These are phyloP conservation scores for Phytophthora pluvialis DNA, from an alignment of 352 stramenopile genomes.

Conservation along the genomic window DNA sequence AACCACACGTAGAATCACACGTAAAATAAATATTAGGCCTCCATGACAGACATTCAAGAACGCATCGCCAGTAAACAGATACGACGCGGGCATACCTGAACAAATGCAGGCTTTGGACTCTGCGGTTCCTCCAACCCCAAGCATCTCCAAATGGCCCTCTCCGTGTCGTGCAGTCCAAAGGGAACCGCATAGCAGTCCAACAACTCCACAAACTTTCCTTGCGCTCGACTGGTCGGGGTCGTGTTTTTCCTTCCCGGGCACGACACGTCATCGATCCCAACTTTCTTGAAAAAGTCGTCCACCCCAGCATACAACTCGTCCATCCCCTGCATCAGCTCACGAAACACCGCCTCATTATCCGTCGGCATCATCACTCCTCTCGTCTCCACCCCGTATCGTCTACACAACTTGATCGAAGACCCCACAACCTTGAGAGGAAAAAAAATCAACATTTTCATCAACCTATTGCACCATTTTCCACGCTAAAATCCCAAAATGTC, in stretches of 20 bases:
- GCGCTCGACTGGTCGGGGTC: conserved; percentile 10
- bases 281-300: conserved; percentile 26
- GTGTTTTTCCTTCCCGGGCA: conserved; percentile 31
- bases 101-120: conserved; percentile 25
- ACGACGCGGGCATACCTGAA: conserved; percentile 12
- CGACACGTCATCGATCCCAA: conserved; percentile 22
- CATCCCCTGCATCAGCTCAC: conserved; percentile 18
- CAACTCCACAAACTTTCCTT: conserved; percentile 33
- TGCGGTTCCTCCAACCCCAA: conserved; percentile 24
- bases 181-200: conserved; percentile 30
- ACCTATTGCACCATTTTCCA: no score
- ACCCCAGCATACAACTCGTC: conserved; percentile 24
- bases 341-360: conserved; percentile 28
- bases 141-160: conserved; percentile 25
- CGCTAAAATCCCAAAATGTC: not conserved
- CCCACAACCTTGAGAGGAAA: conserved; percentile 20
- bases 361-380: conserved; percentile 23
- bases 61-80: not conserved
- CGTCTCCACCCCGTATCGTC: conserved; percentile 14
- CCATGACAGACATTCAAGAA: no score
- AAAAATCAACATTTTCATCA: no score
- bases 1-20: not conserved
- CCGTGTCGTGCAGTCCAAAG: conserved; percentile 22
- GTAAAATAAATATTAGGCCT: not conserved
- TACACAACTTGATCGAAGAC: conserved; percentile 26